Conservation (phyloP, 139 green algal species). For the Chlamydomonas urium region DNA sequence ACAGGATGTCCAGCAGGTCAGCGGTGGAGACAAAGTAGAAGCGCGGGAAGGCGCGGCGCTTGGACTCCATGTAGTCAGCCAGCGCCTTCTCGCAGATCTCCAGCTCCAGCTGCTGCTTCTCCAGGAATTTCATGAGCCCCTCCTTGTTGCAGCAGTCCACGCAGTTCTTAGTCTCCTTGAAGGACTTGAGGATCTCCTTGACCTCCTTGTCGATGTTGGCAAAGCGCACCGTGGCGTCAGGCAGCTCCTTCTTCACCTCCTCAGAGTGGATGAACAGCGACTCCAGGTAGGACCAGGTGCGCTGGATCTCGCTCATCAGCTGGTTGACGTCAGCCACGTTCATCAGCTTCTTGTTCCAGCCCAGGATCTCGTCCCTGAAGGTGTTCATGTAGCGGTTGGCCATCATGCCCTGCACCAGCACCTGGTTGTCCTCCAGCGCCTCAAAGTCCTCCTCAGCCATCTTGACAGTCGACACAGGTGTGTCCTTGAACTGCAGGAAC, state of each 20-base stretch:
- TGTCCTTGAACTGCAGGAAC: slow-evolving; percentile 72
- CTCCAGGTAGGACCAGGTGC: slow-evolving; percentile 82
- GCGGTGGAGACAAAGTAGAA: slow-evolving; percentile 85
- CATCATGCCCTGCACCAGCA: slow-evolving; percentile 89
- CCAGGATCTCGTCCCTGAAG: slow-evolving; percentile 74
- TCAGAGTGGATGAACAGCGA: slow-evolving; percentile 83
- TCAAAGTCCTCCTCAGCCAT: slow-evolving; percentile 89
- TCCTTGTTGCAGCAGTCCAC: slow-evolving; percentile 71
- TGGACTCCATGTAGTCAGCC: slow-evolving; percentile 80
- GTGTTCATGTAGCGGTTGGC: slow-evolving; percentile 87
- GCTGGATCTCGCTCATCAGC: slow-evolving; percentile 80
- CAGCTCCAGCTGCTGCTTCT: slow-evolving; percentile 66
- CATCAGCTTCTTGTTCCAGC: slow-evolving; percentile 82
- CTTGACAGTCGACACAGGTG: slow-evolving; percentile 64
- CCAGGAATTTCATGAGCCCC: slow-evolving; percentile 70
- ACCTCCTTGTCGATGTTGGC: slow-evolving; percentile 73
- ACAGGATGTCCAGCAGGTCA: slow-evolving; percentile 81
- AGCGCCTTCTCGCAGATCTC: slow-evolving; percentile 80
- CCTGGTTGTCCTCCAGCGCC: slow-evolving; percentile 42
- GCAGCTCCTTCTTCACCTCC: slow-evolving; percentile 88
- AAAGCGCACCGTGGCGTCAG: slow-evolving; percentile 72
- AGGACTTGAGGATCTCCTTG: slow-evolving; percentile 50
- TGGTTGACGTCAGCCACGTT: slow-evolving; percentile 75
- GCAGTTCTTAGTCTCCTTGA: slow-evolving; percentile 68
- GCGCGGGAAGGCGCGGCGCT: slow-evolving; percentile 73